Evolutionary conservation across 371 early-diverging fungal species (phyloP).

Genomic region (Basidiobolus meristosporus): DNA sequence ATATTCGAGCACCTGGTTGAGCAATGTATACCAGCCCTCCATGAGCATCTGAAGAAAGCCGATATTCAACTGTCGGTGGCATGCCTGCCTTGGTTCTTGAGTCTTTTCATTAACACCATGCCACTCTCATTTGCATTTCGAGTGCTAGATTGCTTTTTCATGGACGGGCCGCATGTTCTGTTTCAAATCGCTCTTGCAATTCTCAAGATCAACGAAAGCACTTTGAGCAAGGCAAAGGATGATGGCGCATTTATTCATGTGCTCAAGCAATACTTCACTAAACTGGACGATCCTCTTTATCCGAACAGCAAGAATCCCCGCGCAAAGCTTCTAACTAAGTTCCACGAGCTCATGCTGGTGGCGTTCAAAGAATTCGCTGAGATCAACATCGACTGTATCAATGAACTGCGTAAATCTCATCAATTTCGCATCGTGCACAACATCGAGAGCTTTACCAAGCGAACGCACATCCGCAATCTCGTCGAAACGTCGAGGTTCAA

Average conservation of each 20-base stretch:
- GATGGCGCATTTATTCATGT: conserved; percentile 81
- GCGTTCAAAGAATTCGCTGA: conserved; percentile 82
- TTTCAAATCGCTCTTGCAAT: conserved; percentile 89
- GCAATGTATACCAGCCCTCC: conserved; percentile 56
- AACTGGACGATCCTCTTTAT: conserved; percentile 46
- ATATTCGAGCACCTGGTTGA: conserved; percentile 79
- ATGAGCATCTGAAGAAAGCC: conserved; percentile 54
- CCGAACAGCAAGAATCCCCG: conserved; percentile 29
- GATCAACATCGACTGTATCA: conserved; percentile 57
- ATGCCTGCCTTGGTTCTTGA: conserved; percentile 90
- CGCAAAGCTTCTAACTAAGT: conserved; percentile 48
- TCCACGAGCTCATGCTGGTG: conserved; percentile 76
- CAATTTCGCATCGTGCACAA: conserved; percentile 88
- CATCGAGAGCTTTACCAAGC: conserved; percentile 83
- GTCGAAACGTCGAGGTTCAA: conserved; percentile 47
- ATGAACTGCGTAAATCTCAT: conserved; percentile 67
- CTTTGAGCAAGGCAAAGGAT: conserved; percentile 59
- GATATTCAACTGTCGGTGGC: conserved; percentile 91
- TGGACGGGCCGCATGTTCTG: conserved; percentile 82
- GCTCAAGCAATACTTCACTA: conserved; percentile 49
- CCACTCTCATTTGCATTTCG: conserved; percentile 73
- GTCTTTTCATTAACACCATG: conserved; percentile 84
- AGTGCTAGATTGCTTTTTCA: conserved; percentile 81
- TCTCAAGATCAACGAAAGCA: conserved; percentile 81
- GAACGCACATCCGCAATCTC: conserved; percentile 76